Percentiles rank a stretch among this genome's conserved stretches.
phyloP scores from a whole-genome alignment of 2,329 filamentous ascomycete genomes.

The Aspergillus versicolor region DNA sequence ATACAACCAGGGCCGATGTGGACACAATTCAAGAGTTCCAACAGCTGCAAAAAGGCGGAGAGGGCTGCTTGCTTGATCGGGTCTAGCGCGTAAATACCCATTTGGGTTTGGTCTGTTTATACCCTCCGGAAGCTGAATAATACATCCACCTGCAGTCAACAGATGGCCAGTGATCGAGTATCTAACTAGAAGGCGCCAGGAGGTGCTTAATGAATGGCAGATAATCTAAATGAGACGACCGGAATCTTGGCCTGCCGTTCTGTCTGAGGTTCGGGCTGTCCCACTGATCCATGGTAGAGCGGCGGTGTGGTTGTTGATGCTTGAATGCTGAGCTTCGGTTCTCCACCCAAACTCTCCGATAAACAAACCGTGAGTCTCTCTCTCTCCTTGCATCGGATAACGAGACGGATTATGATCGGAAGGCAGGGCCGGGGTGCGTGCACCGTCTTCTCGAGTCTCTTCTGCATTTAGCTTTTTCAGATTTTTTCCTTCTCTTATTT shows the following conservation, averaged over 20 bases:
- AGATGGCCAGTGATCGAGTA: not conserved
- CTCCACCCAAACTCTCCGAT: not conserved
- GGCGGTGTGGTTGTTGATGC: not conserved
- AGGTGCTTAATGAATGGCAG: not conserved
- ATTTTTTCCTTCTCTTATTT: not conserved
- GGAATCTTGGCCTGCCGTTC: not conserved
- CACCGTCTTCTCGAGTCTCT: not conserved
- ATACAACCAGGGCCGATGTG: slow-evolving; percentile 1
- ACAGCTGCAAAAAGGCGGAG: slow-evolving; percentile 19
- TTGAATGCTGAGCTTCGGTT: not conserved
- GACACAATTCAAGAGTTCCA: slow-evolving; percentile 15
- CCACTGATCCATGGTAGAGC: not conserved
- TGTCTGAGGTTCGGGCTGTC: not conserved
- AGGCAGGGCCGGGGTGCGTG: not conserved
- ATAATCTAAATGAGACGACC: not conserved
- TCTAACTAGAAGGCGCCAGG: too few species aligned
- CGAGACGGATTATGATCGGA: not conserved
- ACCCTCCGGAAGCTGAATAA: not conserved
- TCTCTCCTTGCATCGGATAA: not conserved
- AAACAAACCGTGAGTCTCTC: not conserved
- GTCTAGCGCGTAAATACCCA: slow-evolving; percentile 9
- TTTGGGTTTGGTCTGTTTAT: not conserved
- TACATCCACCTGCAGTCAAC: not conserved
- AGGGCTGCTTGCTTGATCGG: slow-evolving; percentile 11
- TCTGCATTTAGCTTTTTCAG: not conserved